Evolutionary conservation across 2,329 filamentous ascomycete genomes (phyloP).

Genomic region (Domatiomyces catenatus): DNA sequence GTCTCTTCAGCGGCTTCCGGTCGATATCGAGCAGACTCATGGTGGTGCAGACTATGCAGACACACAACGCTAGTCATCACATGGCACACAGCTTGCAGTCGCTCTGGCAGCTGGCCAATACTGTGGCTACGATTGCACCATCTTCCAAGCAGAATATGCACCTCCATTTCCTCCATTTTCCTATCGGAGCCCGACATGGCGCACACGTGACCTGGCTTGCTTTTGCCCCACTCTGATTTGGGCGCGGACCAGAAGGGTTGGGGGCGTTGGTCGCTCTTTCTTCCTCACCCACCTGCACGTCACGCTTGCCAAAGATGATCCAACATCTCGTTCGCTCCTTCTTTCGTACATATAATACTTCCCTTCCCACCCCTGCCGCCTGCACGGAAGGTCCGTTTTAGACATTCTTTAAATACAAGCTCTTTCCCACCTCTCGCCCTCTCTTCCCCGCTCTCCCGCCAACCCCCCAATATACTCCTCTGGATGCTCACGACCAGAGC

Average conservation of each 20-base stretch:
- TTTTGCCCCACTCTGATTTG: not conserved
- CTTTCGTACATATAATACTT: not conserved
- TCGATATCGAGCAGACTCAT: not conserved
- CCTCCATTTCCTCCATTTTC: no score
- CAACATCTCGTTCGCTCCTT: not conserved
- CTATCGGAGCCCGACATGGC: no score
- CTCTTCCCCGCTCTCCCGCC: not conserved
- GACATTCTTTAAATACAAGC: not conserved
- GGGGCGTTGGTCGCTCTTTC: not conserved
- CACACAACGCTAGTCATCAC: not conserved
- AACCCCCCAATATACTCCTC: not conserved
- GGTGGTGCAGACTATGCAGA: not conserved
- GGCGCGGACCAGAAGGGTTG: not conserved
- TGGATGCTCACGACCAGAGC: not conserved
- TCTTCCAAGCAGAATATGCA: not conserved
- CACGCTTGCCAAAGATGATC: not conserved
- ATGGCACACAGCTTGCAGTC: not conserved
- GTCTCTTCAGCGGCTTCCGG: conserved; percentile 1
- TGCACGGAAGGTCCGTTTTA: not conserved
- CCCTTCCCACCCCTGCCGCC: not conserved
- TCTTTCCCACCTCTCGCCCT: not conserved
- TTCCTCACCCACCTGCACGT: not conserved
- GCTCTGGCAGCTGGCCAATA: no score
- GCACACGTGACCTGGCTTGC: not conserved
- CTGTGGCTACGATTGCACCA: not conserved